Evolutionary conservation across 805 yeast genomes (phyloP), one percentile per base, ranked within the genome.

Genomic region (Ogataea henricii): DNA sequence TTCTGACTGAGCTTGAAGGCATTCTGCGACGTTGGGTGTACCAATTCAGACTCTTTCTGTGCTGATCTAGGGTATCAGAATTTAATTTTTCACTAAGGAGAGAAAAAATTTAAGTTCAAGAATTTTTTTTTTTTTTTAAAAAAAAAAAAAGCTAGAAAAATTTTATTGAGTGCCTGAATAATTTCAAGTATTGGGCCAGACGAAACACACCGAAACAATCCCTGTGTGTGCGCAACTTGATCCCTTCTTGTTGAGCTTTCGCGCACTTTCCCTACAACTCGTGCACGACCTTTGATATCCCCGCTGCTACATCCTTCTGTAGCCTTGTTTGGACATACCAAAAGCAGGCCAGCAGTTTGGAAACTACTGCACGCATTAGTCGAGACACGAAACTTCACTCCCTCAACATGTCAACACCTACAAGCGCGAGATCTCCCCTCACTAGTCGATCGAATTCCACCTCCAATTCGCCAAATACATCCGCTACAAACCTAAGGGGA

Each of bases 1-100:
- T 52, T 43, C 60, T 51, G 10, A 47, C 44, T 18, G 41, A 23
- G 35, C 54, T 56, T 12, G 60, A 55, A 12, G 55, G 56, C 61
- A 57, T 55, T 7, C 10, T 34, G 37, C 4, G 35, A 27, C 6
- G 35, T 6, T 17, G 20, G 20, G 8, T 34, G 20, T 17, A n/a
- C 14, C 7, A n/a, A 18, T 34, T 10, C 22, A 9, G 3, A 34
- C 4, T 17, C 13, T 13, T 18, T 30, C 12, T n/a, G 9, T 13
- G 13, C 25, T 27, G 17, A 34, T 34, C 37, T 34, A n/a, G n/a
- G n/a, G n/a, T n/a, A 14, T 16, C 14, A 12, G 8, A 4, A 32
- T 5, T 17, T 32, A 8, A n/a, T 32, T 32, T 32, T 17, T 32
- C 18, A 14, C 7, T n/a, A n/a, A 6, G n/a, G 16, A 29, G 16